phyloP scores from a whole-genome alignment of 177 flowering plant species.

The Vitis hybrid region DNA sequence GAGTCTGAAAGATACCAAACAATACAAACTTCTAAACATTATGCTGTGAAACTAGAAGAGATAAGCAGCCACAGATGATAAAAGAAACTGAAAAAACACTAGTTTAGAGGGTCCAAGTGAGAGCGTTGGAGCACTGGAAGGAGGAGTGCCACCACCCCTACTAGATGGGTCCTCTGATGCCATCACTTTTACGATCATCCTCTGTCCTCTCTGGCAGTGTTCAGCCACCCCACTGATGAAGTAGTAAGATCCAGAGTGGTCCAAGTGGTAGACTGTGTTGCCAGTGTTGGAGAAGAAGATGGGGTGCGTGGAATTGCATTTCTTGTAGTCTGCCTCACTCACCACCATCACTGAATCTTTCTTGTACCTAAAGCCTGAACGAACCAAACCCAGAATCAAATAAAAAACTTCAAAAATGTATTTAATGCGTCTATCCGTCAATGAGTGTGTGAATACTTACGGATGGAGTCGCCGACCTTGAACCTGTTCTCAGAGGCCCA shows the following conservation, averaged over 20 bases:
- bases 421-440: no score
- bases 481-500: conserved; percentile 74
- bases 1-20: no score
- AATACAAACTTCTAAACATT: no score
- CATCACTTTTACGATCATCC: conserved; percentile 50
- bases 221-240: conserved; percentile 61
- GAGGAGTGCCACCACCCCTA: conserved; percentile 1
- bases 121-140: background rate
- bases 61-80: conserved; percentile 10
- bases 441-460: conserved; percentile 34
- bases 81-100: conserved; percentile 8
- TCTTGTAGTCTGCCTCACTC: conserved; percentile 39
- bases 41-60: background rate
- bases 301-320: conserved; percentile 48
- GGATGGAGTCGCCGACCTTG: conserved; percentile 50
- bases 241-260: conserved; percentile 42
- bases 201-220: conserved; percentile 53
- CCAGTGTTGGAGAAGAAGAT: conserved; percentile 50
- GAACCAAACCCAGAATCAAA: background rate
- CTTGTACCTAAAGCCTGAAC: conserved; percentile 47
- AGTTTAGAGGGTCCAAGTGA: background rate
- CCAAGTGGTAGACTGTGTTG: conserved; percentile 33
- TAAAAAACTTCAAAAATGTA: background rate
- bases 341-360: conserved; percentile 64
- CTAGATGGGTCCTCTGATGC: conserved; percentile 14